Base-by-base conservation (phyloP, 306 rosid species). In the Corylus heterophylla region DNA sequence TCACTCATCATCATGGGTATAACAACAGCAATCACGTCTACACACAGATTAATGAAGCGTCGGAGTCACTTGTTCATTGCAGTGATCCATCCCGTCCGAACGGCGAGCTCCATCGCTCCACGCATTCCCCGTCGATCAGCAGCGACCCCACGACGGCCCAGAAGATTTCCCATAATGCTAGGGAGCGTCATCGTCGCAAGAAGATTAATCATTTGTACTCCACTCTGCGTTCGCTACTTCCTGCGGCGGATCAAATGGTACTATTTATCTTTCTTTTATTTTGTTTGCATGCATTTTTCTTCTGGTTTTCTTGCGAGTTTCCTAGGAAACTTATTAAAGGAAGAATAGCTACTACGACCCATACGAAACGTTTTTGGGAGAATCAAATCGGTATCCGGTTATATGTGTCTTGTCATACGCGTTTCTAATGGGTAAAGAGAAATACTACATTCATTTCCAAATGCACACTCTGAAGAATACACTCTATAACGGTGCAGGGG, bases 151-250 rank as follows among this genome's bases (percentile, higher is more conserved):
- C 74, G 4, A 63, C 63, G 83, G 85, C 73, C 2, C 90, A 81
- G 87, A 94, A 92, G 83, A 91, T 88, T 31, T 87, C 73, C 79
- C 98, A 94, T 80, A 94, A 91, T 76, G 98, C 94, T 39, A 90
- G 88, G 27, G 98, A 94, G 81, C 97, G 97, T 1, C 86, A 88
- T 80, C 98, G 97, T 27, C 97, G 97, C 71, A 90, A 87, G 88
- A 94, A 87, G 85, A 86, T 94, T 76, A 94, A 88, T 69, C 7
- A 35, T 75, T 74, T 92, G 84, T 90, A 87, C 67, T 85, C 91
- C 2, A 90, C 97, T 22, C 86, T 94, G 14, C 95, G 94, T 25
- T 77, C 92, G 0, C 84, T 94, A 31, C 90, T 94, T 76, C 97
- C 97, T 1, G 12, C 75, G 8, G 1, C 89, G 0, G 89, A 92